Evolutionary conservation across 495 filamentous ascomycete genomes (phyloP).

Genomic region (Aspergillus ellipticus): DNA sequence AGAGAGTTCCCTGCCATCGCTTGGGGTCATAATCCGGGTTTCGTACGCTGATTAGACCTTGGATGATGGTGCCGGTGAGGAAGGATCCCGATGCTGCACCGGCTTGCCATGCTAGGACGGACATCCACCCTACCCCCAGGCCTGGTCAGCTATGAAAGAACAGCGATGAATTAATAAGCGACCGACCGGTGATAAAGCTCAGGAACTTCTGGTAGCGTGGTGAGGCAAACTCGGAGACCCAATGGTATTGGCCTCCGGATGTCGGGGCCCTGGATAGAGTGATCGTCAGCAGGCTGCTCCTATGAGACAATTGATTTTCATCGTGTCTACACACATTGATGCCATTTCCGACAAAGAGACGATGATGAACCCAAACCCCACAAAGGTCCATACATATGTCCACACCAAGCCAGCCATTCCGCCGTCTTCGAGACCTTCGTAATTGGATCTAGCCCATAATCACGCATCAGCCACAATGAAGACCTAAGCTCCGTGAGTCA

Average conservation of each 20-base stretch:
- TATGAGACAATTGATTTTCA: background rate
- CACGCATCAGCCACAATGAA: background rate
- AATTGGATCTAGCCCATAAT: conserved; percentile 6
- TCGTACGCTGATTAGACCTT: conserved; percentile 38
- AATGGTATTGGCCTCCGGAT: conserved; percentile 39
- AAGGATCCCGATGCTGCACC: conserved; percentile 26
- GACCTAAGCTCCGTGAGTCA: background rate
- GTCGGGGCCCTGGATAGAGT: conserved; percentile 29
- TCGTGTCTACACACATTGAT: conserved; percentile 17
- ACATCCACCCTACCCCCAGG: conserved; percentile 30
- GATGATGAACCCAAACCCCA: conserved; percentile 20
- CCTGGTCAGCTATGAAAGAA: background rate
- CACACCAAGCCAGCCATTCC: conserved; percentile 18
- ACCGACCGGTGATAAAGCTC: conserved; percentile 28
- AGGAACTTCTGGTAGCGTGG: conserved; percentile 34
- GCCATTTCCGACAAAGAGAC: conserved; percentile 30
- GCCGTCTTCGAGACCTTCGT: conserved; percentile 13
- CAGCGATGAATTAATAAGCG: background rate
- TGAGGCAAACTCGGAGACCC: conserved; percentile 26
- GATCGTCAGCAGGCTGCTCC: background rate
- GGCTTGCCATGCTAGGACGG: conserved; percentile 41
- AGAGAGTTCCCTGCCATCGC: conserved; percentile 44
- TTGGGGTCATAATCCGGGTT: conserved; percentile 24
- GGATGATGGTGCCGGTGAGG: conserved; percentile 38
- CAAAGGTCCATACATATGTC: conserved; percentile 18